Percentiles rank a stretch among this genome's conserved stretches.
Evolutionary conservation across 2,329 filamentous ascomycete genomes (phyloP).

Genomic region (Verticillium nubilum): DNA sequence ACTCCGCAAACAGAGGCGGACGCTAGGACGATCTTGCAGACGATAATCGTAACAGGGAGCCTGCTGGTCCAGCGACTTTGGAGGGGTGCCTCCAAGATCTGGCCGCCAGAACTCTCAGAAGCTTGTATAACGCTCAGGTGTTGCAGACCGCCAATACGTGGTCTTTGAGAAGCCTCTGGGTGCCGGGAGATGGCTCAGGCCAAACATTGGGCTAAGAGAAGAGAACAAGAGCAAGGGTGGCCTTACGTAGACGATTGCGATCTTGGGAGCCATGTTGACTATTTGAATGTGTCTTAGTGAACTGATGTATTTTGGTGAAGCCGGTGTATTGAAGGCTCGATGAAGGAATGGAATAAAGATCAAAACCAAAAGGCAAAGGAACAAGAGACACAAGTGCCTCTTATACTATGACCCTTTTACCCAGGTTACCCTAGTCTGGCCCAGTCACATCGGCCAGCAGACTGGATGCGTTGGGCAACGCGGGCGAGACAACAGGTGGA

Average conservation of each 20-base stretch:
- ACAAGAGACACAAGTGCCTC: neutral
- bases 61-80: neutral
- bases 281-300: slow-evolving; percentile 2
- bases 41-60: neutral
- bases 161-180: no score
- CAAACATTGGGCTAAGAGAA: neutral
- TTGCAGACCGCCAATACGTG: neutral
- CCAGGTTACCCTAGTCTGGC: neutral
- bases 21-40: neutral
- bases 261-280: slow-evolving; percentile 68
- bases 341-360: neutral
- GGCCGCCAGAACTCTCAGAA: neutral
- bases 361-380: neutral
- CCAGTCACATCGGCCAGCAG: neutral
- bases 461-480: neutral
- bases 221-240: neutral
- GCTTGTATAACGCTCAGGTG: neutral
- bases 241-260: slow-evolving; percentile 85
- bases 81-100: neutral
- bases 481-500: neutral
- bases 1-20: neutral
- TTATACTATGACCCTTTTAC: neutral
- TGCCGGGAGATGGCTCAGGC: neutral
- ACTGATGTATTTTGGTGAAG: neutral
- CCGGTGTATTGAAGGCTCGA: neutral